Conservation (phyloP, 2,329 filamentous ascomycete species). For the Fusarium guadeloupense region DNA sequence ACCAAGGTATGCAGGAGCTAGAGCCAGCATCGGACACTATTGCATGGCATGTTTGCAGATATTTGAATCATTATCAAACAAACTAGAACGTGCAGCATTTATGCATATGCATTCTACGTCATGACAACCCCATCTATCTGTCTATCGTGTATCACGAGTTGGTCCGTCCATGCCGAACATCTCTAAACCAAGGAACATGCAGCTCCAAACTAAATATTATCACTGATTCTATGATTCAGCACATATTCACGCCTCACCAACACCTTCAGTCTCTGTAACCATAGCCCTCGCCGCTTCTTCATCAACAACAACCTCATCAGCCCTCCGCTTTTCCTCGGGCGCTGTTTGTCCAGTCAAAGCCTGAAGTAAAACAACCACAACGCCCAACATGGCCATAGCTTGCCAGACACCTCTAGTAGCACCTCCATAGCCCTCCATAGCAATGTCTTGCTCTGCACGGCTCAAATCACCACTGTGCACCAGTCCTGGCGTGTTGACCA, state of each 20-base stretch:
- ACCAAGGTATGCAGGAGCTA: neutral
- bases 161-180: neutral
- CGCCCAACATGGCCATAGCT: slow-evolving; percentile 55
- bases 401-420: slow-evolving; percentile 59
- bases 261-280: slow-evolving; percentile 44
- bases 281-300: slow-evolving; percentile 41
- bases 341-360: slow-evolving; percentile 62
- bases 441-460: slow-evolving; percentile 54
- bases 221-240: neutral
- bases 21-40: too few species aligned
- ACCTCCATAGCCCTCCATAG: slow-evolving; percentile 58
- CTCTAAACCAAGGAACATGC: neutral
- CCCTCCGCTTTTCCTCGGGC: slow-evolving; percentile 59
- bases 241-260: slow-evolving; percentile 42
- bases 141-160: too few species aligned
- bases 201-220: slow-evolving; percentile 1
- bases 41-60: neutral
- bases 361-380: slow-evolving; percentile 58
- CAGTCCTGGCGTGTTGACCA: slow-evolving; percentile 62
- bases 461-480: slow-evolving; percentile 57
- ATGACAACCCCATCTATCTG: neutral
- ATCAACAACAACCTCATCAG: slow-evolving; percentile 49
- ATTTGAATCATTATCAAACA: slow-evolving; percentile 8
- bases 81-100: slow-evolving; percentile 6
- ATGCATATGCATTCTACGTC: neutral